Evolutionary conservation across 2,329 filamentous ascomycete species (phyloP).

Genomic region (Ophiosphaerella herpotricha): DNA sequence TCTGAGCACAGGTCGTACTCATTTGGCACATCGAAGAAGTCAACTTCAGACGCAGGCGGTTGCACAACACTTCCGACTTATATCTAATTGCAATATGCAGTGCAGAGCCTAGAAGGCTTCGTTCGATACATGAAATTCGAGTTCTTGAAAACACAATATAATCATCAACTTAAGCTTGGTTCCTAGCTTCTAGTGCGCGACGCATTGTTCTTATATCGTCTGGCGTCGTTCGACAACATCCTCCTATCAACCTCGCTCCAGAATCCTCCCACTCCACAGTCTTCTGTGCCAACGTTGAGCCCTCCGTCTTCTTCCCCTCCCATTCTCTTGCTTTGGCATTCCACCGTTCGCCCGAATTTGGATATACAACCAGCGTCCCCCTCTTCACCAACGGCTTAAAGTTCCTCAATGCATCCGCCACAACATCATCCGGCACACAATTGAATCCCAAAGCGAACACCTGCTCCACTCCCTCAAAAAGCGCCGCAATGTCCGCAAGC

Average conservation of each 20-base stretch:
- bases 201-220: slow-evolving; percentile 46
- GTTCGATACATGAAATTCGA: too few relatives aligned
- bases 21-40: too few relatives aligned
- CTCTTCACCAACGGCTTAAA: slow-evolving; percentile 38
- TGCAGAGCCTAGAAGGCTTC: too few relatives aligned
- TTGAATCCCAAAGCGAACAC: slow-evolving; percentile 54
- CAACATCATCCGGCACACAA: slow-evolving; percentile 47
- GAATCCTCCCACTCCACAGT: slow-evolving; percentile 39
- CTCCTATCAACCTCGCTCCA: slow-evolving; percentile 52
- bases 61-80: too few relatives aligned
- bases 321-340: slow-evolving; percentile 48
- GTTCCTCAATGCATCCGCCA: slow-evolving; percentile 37
- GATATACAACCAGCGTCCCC: slow-evolving; percentile 47
- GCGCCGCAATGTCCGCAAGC: slow-evolving; percentile 34
- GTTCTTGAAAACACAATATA: too few relatives aligned
- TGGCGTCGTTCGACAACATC: slow-evolving; percentile 54
- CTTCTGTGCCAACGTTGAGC: slow-evolving; percentile 28
- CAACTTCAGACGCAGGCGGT: too few relatives aligned
- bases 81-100: too few relatives aligned
- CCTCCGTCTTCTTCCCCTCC: slow-evolving; percentile 34
- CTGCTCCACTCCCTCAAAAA: slow-evolving; percentile 35
- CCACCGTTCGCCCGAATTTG: slow-evolving; percentile 55
- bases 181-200: slow-evolving; percentile 20
- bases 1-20: too few relatives aligned
- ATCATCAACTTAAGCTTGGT: not conserved